Conservation (phyloP, 768 basidiomycete species). For the Tulasnella sp. region DNA sequence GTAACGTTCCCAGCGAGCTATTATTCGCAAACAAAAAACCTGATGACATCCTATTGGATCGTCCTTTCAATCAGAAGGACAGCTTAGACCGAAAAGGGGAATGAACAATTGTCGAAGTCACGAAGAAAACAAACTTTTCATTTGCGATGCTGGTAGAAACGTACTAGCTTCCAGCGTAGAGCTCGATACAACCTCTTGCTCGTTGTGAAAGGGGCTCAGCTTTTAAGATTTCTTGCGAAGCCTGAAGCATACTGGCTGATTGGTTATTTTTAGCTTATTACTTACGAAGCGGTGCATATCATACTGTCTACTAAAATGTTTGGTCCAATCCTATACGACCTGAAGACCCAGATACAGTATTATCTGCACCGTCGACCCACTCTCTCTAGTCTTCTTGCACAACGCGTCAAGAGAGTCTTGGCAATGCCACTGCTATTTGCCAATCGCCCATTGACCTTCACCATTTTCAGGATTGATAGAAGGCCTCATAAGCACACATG, state of each 20-base stretch:
- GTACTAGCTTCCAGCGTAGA: not conserved
- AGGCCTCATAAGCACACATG: no score
- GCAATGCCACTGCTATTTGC: slow-evolving; percentile 75
- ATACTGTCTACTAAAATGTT: slow-evolving; percentile 69
- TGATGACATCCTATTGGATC: slow-evolving; percentile 25
- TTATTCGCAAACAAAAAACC: slow-evolving; percentile 62
- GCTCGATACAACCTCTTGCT: not conserved
- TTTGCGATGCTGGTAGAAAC: not conserved
- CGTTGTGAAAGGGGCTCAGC: not conserved
- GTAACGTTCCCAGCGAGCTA: slow-evolving; percentile 50
- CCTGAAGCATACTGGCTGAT: no score
- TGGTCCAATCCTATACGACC: slow-evolving; percentile 74
- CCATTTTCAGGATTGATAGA: no score
- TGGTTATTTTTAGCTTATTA: not conserved
- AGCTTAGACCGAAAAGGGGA: not conserved
- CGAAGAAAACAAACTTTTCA: not conserved
- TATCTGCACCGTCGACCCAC: slow-evolving; percentile 61
- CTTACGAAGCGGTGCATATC: slow-evolving; percentile 24
- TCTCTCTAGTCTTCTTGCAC: slow-evolving; percentile 61
- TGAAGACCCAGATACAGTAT: slow-evolving; percentile 87
- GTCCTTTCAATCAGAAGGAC: slow-evolving; percentile 14
- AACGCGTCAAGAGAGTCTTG: slow-evolving; percentile 45
- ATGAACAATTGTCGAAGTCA: slow-evolving; percentile 61
- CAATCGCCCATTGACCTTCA: slow-evolving; percentile 49
- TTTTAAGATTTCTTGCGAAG: slow-evolving; percentile 14